Evolutionary conservation across 495 filamentous ascomycete genomes (phyloP), one percentile per base, ranked within the genome.

Genomic region (Podospora pseudocomata): DNA sequence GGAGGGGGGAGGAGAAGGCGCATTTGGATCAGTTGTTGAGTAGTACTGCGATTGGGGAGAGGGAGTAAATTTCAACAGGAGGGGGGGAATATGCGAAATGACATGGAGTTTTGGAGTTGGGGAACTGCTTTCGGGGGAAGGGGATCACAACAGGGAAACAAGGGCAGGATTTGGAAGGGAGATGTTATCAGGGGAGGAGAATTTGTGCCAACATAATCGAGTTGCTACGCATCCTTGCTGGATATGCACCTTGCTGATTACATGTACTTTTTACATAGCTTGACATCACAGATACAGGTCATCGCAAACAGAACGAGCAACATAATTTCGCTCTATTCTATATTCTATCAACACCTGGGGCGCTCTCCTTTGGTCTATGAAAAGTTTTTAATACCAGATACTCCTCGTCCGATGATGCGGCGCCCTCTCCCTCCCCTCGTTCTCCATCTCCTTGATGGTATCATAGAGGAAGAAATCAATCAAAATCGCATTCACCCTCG

Each of bases 391-490:
- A 80, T 98, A 98, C 94, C 94, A 98, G 70, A 98, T 97, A 72
- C 93, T 95, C 72, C 94, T 86, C 28, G 93, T 97, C 69, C 94
- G 85, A 78, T 98, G 94, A 78, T 97, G 94, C n/a, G 92, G 92
- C 59, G 95, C 89, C 53, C 77, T 82, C 69, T 90, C 88, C 55
- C 74, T 78, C 27, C 85, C 81, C 18, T 85, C 81, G 7, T 71
- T 74, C 72, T 97, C 93, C 75, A 91, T 76, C 67, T 88, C 88
- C 77, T 98, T 98, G 79, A 94, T 91, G 2, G 90, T 90, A 80
- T 98, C 95, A 75, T 98, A 98, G 55, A 99, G 81, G 75, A 96
- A 97, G 77, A 97, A 98, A 75, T 99, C 95, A 65, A 99, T 94
- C 67, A 98, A 74, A 49, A 97, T 90, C 1, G 95, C 95, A 74